Base-by-base conservation (phyloP, 2,329 filamentous ascomycete genomes). In the Aspergillus cejpii region DNA sequence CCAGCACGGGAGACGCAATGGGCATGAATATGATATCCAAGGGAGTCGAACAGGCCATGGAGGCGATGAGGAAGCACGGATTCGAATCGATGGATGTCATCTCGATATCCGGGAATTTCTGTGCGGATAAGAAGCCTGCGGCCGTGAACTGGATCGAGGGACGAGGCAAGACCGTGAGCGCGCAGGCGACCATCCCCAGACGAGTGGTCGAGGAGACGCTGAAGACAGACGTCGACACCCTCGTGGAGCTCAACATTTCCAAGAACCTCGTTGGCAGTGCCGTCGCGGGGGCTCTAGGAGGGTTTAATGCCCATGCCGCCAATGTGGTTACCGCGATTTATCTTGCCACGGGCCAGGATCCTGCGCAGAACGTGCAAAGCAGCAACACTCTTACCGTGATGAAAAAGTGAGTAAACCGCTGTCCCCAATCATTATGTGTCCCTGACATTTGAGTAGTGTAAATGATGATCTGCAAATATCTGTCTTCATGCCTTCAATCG, bases 11-110 rank as follows among this genome's bases (percentile, higher is more conserved):
- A 54, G 90, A 96, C 63, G 90, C 90, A 50, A 96, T 96, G 91
- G 90, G 90, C 50, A 96, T 96, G 91, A 96, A 96, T 76, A 96
- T 96, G 90, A 96, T 96, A 51, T 94, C 88, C 53, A 96, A 96
- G 75, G 90, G 90, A 63, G 89, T 94, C 21, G 90, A 96, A 73
- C 83, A 94, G 62, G 88, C 90, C 6, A 77, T 96, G 8, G 77
- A 76, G 38, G 80, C 94, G 59, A 96, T 96, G 90, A 83, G 71
- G 24, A 87, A 94, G 54, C 80, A 77, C 49, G 88, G 89, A 34
- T 96, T 96, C 61, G 84, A 90, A 2, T 90, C 96, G 62, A 96
- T 96, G 90, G 71, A 79, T 34, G 92, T 94, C 57, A 80, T 96
- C 48, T 87, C 90, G 2, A 79, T 96, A 1, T 95, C 89, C 28